Evolutionary conservation across 2,329 filamentous ascomycete genomes (phyloP).

Genomic region (Colletotrichum aenigma): DNA sequence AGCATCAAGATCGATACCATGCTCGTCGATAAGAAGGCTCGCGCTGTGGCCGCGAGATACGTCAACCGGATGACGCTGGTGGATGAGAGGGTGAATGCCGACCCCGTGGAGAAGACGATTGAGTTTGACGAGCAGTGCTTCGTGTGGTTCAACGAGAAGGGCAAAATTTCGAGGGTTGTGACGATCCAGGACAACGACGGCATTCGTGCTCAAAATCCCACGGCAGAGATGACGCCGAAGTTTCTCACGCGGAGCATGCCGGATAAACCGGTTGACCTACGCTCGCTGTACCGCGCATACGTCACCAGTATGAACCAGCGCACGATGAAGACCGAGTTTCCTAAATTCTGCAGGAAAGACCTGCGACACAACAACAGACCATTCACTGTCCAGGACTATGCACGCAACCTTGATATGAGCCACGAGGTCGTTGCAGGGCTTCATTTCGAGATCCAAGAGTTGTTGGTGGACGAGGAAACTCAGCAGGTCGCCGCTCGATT

Average conservation of each 20-base stretch:
- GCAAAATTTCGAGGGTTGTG: constrained; percentile 10
- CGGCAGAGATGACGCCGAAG: background rate
- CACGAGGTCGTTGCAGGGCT: constrained; percentile 32
- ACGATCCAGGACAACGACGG: constrained; percentile 18
- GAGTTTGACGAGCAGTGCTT: constrained; percentile 18
- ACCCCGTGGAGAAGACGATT: background rate
- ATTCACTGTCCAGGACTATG: constrained; percentile 28
- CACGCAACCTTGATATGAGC: constrained; percentile 29
- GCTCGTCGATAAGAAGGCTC: constrained; percentile 4
- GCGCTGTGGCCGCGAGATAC: constrained; percentile 8
- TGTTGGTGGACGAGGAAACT: constrained; percentile 32
- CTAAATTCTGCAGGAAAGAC: constrained; percentile 27
- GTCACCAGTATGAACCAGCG: constrained; percentile 34
- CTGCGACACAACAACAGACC: constrained; percentile 33
- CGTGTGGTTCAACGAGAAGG: constrained; percentile 15
- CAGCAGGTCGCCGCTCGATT: constrained; percentile 36
- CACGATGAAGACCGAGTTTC: constrained; percentile 27
- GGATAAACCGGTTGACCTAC: background rate
- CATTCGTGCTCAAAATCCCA: background rate
- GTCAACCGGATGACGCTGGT: constrained; percentile 4
- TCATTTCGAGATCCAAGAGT: constrained; percentile 25
- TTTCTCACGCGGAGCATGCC: constrained; percentile 3
- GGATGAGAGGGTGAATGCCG: background rate
- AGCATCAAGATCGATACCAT: constrained; percentile 13
- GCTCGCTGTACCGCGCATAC: constrained; percentile 29